phyloP scores from a whole-genome alignment of 1,139 yeast genomes.

The Sugiyamaella pinicola region DNA sequence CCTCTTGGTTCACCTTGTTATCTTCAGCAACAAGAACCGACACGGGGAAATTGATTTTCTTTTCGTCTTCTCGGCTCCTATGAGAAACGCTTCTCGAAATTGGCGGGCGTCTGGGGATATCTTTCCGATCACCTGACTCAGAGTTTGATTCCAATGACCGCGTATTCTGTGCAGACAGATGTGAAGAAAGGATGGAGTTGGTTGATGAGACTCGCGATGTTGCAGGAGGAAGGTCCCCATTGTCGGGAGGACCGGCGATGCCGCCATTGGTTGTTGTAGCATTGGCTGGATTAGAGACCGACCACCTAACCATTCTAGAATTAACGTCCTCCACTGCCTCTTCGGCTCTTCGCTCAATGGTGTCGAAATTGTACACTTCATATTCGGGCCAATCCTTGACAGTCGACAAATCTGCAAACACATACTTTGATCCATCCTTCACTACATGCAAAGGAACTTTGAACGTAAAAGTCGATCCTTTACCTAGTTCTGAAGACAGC shows the following conservation, averaged over 20 bases:
- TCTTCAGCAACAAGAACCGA: constrained; percentile 90
- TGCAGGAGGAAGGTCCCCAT: too few relatives aligned
- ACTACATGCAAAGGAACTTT: constrained; percentile 65
- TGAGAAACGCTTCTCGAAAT: constrained; percentile 31
- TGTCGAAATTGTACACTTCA: constrained; percentile 23
- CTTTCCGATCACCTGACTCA: background rate
- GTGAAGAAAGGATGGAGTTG: constrained; percentile 11
- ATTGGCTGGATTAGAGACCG: constrained; percentile 2
- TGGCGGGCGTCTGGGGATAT: constrained; percentile 27
- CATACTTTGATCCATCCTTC: constrained; percentile 25
- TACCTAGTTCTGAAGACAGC: constrained; percentile 63
- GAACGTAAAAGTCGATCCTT: constrained; percentile 81
- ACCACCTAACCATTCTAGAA: constrained; percentile 15
- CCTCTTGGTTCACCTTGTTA: constrained; percentile 91
- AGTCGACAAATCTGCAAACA: constrained; percentile 26
- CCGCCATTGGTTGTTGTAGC: background rate
- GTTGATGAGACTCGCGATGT: constrained; percentile 8
- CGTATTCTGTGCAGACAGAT: background rate
- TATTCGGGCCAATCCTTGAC: constrained; percentile 28
- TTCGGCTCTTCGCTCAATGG: constrained; percentile 19
- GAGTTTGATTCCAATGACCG: constrained; percentile 3
- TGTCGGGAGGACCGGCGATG: background rate
- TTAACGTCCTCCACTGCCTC: constrained; percentile 24
- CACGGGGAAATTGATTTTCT: constrained; percentile 42
- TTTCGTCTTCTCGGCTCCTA: constrained; percentile 31